Conservation (phyloP, 2,329 filamentous ascomycete species). For the Parascedosporium putredinis region DNA sequence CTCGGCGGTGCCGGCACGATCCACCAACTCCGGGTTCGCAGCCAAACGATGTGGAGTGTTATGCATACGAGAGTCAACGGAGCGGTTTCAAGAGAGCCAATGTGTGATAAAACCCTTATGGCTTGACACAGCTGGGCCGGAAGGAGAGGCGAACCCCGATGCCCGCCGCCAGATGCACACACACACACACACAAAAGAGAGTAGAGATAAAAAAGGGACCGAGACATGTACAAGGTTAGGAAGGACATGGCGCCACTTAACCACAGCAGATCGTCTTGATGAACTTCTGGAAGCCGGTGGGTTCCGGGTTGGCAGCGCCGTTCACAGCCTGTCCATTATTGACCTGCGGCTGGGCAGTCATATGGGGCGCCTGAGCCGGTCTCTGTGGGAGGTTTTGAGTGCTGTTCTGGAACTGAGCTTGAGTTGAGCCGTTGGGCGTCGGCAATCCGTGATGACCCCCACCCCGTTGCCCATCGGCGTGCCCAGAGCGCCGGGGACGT, state of each 20-base stretch:
- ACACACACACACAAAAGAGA: too few relatives aligned
- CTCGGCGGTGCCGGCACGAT: too few relatives aligned
- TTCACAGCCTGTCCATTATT: constrained; percentile 17
- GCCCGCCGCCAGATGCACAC: neutral
- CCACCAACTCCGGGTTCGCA: too few relatives aligned
- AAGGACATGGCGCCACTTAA: too few relatives aligned
- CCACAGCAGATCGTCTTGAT: constrained; percentile 90
- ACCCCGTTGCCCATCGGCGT: constrained; percentile 68
- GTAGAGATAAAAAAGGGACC: neutral
- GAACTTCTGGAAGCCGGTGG: constrained; percentile 79
- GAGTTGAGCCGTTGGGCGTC: constrained; percentile 81
- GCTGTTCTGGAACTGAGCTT: constrained; percentile 95
- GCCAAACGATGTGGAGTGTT: too few relatives aligned
- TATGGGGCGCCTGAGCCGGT: constrained; percentile 48
- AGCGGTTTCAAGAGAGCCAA: too few relatives aligned
- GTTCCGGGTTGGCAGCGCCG: constrained; percentile 59
- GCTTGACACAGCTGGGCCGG: too few relatives aligned
- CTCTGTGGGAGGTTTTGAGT: constrained; percentile 72
- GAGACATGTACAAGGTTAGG: neutral
- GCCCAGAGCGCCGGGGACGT: constrained; percentile 61
- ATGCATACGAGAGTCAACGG: too few relatives aligned
- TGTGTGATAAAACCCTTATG: too few relatives aligned
- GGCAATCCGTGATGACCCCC: constrained; percentile 64
- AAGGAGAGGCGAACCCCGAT: neutral
- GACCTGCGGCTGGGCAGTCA: constrained; percentile 38